Evolutionary conservation across 2,329 filamentous ascomycete species (phyloP).

Genomic region (Sporothrix humicola): DNA sequence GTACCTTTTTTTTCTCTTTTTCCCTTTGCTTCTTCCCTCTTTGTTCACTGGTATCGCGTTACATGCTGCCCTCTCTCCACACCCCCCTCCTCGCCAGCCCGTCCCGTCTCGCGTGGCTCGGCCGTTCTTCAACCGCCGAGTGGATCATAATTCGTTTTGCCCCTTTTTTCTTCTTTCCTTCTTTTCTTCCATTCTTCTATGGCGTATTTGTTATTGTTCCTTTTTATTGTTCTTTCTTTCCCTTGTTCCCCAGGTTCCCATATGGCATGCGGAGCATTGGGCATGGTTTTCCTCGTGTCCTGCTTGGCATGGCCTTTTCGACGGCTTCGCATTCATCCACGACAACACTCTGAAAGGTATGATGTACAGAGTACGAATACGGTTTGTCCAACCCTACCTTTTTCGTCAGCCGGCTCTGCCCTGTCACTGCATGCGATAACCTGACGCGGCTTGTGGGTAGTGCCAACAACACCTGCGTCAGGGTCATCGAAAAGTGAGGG

Average conservation of each 20-base stretch:
- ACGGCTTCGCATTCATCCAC: not conserved
- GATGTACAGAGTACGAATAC: not conserved
- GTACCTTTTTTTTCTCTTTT: not conserved
- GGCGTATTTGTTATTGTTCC: not conserved
- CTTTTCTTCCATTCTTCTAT: slow-evolving; percentile 9
- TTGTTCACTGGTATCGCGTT: slow-evolving; percentile 16
- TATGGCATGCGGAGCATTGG: slow-evolving; percentile 16
- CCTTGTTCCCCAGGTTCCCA: not conserved
- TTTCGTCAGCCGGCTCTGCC: not conserved
- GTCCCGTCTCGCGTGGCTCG: slow-evolving; percentile 35
- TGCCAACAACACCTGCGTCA: too few relatives aligned
- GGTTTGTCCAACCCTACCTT: too few relatives aligned
- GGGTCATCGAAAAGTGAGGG: too few relatives aligned
- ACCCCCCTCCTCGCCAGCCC: slow-evolving; percentile 17
- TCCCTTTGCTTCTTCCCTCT: not conserved
- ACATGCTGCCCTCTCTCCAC: slow-evolving; percentile 23
- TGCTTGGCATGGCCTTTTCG: not conserved
- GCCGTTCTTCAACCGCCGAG: slow-evolving; percentile 31
- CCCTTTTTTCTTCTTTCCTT: slow-evolving; percentile 7
- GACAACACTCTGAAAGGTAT: too few relatives aligned
- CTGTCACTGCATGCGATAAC: slow-evolving; percentile 4
- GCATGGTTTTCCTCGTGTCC: not conserved
- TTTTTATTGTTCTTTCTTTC: slow-evolving; percentile 7
- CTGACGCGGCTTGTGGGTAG: not conserved
- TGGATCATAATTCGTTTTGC: slow-evolving; percentile 22